Evolutionary conservation across 2,329 filamentous ascomycete species (phyloP), one percentile per base, ranked within the genome.

Genomic region (Penicillium sp.): DNA sequence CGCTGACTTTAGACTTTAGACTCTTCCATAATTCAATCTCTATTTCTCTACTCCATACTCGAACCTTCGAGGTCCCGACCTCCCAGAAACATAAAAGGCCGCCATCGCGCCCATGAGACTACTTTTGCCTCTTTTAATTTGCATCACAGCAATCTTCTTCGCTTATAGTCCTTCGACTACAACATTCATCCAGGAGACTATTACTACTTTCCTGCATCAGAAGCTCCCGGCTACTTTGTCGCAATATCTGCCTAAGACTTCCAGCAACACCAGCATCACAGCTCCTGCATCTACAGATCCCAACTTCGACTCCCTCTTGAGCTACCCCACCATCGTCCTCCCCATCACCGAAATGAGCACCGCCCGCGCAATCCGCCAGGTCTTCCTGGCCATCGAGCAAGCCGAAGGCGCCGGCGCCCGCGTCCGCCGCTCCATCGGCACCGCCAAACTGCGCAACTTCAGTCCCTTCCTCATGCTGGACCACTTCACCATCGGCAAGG

Each of bases 381-480:
- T 90, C 68, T 93, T 97, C 78, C 85, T 92, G 49, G 94, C 94
- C 63, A 79, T 90, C 62, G 92, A 97, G 78, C 91, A 96, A 78
- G 83, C 91, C 30, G 94, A 98, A 78, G 94, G 94, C 47, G 92
- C 89, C 0, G 94, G 95, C 60, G 94, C 94, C 5, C 86, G 88
- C 65, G 94, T 98, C 15, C 88, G 94, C 65, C 88, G 94, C 61
- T 93, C 91, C 45, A 91, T 98, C 68, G 94, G 94, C 69, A 96
- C 92, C 0, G 85, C 91, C 5, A 85, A 90, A 68, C 84, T 98
- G 24, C 88, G 89, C 73, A 92, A 96, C 82, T 90, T 98, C 78
- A 91, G 89, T 15, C 95, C 94, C 0, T 97, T 98, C 80, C 84
- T 97, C 49, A 97, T 98, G 93, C 90, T 97, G 51, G 94, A 98